phyloP scores from a whole-genome alignment of 208 protist genomes.

The Acanthamoeba triangularis region DNA sequence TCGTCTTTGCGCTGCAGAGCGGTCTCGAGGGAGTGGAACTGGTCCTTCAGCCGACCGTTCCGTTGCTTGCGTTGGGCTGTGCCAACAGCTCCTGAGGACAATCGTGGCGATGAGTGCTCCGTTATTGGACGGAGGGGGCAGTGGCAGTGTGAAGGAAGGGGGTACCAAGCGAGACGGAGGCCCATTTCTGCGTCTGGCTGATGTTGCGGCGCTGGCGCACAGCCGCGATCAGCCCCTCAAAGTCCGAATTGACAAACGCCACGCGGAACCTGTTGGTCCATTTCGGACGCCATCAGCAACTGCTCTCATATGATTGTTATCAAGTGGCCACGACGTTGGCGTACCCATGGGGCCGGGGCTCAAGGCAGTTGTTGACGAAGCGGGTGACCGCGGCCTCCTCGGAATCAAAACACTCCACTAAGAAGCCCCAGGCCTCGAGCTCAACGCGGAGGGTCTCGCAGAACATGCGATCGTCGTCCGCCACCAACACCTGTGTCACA shows the following conservation, averaged over 20 bases:
- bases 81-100: not conserved
- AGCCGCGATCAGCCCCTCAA: constrained; percentile 34
- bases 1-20: constrained; percentile 28
- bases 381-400: constrained; percentile 8
- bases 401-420: constrained; percentile 28
- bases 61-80: not conserved
- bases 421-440: constrained; percentile 60
- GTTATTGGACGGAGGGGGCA: not conserved
- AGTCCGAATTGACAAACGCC: constrained; percentile 56
- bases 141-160: not conserved
- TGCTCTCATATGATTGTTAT: not conserved
- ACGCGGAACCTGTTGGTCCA: not conserved
- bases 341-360: not conserved
- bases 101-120: not conserved
- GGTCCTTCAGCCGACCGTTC: not conserved
- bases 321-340: not conserved
- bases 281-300: not conserved
- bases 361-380: constrained; percentile 13
- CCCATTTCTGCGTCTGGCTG: constrained; percentile 47
- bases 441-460: constrained; percentile 55
- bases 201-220: constrained; percentile 29
- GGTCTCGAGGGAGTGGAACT: constrained; percentile 60
- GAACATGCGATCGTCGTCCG: constrained; percentile 48
- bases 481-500: not conserved
- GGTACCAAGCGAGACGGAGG: constrained; percentile 25